Evolutionary conservation across 768 basidiomycete species (phyloP).

Genomic region (Leucocoprinus birnbaumii): DNA sequence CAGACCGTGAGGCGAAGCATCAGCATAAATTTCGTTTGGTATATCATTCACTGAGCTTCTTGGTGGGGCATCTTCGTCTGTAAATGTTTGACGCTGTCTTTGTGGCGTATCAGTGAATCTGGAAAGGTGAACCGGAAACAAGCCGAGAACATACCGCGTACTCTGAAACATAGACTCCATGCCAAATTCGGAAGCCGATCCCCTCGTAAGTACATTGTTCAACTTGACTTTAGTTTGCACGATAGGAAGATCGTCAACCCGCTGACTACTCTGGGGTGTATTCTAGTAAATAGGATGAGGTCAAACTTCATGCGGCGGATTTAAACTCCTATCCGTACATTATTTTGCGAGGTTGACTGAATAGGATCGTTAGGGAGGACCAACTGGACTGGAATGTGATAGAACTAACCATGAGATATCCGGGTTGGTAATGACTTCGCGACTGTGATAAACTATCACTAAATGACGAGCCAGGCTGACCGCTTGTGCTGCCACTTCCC

Average conservation of each 20-base stretch:
- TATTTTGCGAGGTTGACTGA: conserved; percentile 63
- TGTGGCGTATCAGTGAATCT: conserved; percentile 2
- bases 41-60: conserved; percentile 75
- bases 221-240: conserved; percentile 82
- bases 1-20: conserved; percentile 27
- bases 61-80: conserved; percentile 82
- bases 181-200: conserved; percentile 70
- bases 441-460: conserved; percentile 71
- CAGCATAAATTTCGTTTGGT: conserved; percentile 48
- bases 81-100: conserved; percentile 58
- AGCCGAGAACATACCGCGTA: conserved; percentile 41
- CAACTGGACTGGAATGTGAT: not conserved
- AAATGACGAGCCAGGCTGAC: conserved; percentile 47
- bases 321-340: conserved; percentile 33
- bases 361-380: not conserved
- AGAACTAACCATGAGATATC: conserved; percentile 67
- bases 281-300: conserved; percentile 27
- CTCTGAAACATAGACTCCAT: conserved; percentile 86
- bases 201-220: conserved; percentile 64
- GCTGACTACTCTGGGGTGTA: conserved; percentile 53
- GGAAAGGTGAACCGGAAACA: conserved; percentile 9
- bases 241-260: conserved; percentile 70
- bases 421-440: conserved; percentile 75
- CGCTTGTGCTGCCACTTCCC: conserved; percentile 43
- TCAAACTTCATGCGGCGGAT: not conserved